Base-by-base conservation (phyloP, 1,284 basidiomycete genomes). In the Agroathelia rolfsii region DNA sequence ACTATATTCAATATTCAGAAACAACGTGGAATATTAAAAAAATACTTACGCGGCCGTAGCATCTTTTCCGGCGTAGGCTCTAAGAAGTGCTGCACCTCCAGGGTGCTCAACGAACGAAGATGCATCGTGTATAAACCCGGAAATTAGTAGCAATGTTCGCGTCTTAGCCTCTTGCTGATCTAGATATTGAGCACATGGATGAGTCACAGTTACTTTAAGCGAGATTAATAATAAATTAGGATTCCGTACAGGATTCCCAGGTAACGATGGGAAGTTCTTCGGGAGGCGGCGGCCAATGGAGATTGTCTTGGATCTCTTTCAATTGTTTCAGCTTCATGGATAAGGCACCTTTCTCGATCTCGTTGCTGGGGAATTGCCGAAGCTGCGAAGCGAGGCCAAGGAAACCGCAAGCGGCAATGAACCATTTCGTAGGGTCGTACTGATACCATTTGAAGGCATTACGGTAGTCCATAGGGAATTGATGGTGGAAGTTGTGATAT, bases 401-500 rank as follows among this genome's bases (percentile, higher is more conserved):
- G 35, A 52, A 46, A 18, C 64, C 65, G 51, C 75, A 78, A 23
- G 63, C 47, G 24, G 66, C 73, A 52, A 94, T 93, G 64, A 93
- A 89, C 85, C 86, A 80, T 53, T 84, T 81, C n/a, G 68, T 72
- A 4, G 69, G 69, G 46, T 75, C 71, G 53, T 74, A 79, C 53
- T 79, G 78, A 56, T 72, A 77, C 73, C 72, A 79, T 46, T 67
- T 69, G 59, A 78, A 71, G 24, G 75, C 75, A 32, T 61, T 61
- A 19, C 58, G 47, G 30, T 61, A 62, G 35, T 62, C 57, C 58
- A 59, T 82, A 13, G 84, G 85, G 62, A 87, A 88, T 47, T 86
- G 82, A 47, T 83, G 85, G 55, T 88, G 85, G 58, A 92, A 92
- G 56, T 92, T 92, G 60, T 93, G 88, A 58, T 92, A 93, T 7